These are phyloP conservation scores for Candida peoriensis DNA, from an alignment of 805 yeast species.

Conservation along the genomic window DNA sequence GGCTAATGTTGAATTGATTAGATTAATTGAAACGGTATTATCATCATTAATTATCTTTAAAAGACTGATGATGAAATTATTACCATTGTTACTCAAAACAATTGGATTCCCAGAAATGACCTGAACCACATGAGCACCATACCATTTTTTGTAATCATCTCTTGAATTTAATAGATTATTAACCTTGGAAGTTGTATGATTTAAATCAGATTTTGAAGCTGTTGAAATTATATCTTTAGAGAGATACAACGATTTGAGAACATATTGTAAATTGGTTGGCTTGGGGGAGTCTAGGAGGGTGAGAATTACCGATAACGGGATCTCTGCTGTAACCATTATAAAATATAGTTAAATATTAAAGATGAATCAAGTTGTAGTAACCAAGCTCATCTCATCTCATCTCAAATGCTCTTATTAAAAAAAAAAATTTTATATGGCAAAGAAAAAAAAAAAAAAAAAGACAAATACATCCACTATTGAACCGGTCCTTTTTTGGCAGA, in stretches of 20 bases:
- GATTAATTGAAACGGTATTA: conserved; percentile 26
- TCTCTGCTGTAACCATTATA: conserved; percentile 13
- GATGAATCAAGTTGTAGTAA: no score
- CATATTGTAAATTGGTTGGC: conserved; percentile 15
- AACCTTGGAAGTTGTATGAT: conserved; percentile 40
- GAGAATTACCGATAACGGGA: conserved; percentile 20
- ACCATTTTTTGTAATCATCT: conserved; percentile 30
- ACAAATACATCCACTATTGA: background rate
- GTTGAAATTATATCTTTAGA: conserved; percentile 28
- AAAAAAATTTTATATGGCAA: background rate
- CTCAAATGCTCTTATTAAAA: no score
- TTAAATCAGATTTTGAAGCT: conserved; percentile 45
- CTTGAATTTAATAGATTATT: conserved; percentile 29
- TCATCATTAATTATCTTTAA: conserved; percentile 29
- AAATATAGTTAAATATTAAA: background rate
- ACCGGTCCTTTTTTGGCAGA: no score
- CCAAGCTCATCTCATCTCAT: conserved; percentile 8
- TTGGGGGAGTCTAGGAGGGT: conserved; percentile 17
- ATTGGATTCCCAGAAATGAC: conserved; percentile 21
- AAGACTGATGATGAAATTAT: conserved; percentile 30
- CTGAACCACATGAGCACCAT: conserved; percentile 30
- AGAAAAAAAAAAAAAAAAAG: conserved; percentile 7
- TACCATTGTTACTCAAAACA: conserved; percentile 32
- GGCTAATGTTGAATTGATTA: conserved; percentile 28
- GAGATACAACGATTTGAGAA: conserved; percentile 18